Conservation (phyloP, 2,329 filamentous ascomycete genomes). For the Penicillium sp. region DNA sequence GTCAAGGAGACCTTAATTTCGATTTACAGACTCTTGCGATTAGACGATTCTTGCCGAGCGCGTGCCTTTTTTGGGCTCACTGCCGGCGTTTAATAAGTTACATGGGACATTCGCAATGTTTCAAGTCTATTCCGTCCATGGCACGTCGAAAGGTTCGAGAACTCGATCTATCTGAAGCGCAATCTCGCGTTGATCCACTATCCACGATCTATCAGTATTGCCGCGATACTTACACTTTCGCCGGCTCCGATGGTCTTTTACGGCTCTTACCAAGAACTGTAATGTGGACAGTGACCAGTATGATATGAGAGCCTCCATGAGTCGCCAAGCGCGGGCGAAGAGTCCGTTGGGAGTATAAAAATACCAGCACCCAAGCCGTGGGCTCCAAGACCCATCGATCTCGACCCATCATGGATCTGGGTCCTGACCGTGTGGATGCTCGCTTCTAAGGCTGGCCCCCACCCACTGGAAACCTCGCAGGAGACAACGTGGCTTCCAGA, state of each 20-base stretch:
- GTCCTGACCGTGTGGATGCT: constrained; percentile 26
- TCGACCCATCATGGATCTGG: constrained; percentile 16
- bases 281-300: neutral
- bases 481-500: constrained; percentile 33
- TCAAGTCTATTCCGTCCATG: constrained; percentile 9
- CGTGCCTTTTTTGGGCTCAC: neutral
- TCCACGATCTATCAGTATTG: neutral
- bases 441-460: constrained; percentile 3
- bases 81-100: neutral
- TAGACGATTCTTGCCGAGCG: neutral
- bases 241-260: neutral
- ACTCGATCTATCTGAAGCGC: constrained; percentile 7
- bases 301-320: neutral
- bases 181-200: neutral
- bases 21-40: neutral
- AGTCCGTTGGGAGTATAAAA: neutral
- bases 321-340: neutral
- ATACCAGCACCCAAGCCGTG: neutral
- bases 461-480: constrained; percentile 13
- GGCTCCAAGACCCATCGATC: neutral
- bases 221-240: neutral
- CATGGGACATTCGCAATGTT: constrained; percentile 5
- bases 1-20: neutral
- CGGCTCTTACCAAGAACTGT: neutral
- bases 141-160: constrained; percentile 5